Evolutionary conservation across 2,329 filamentous ascomycete genomes (phyloP), one percentile per base, ranked within the genome.

Genomic region (Zasmidium citrigriseum): DNA sequence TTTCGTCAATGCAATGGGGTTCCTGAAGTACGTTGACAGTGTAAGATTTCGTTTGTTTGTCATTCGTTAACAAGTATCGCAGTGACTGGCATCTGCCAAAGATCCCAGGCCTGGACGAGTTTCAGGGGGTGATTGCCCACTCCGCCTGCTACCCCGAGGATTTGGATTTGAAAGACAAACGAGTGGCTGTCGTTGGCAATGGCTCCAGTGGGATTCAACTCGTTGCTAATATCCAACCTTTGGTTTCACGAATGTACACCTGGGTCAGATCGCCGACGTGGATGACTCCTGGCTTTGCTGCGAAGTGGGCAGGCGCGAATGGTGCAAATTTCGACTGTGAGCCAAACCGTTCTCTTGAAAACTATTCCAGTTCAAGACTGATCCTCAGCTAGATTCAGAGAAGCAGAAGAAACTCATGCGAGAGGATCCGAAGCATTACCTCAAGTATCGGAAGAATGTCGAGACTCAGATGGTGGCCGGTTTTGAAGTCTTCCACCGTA

Each of bases 381-480:
- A 41, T n/a, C 14, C 14, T 7, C 4, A 41, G 4, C 14, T n/a
- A 41, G 34, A 78, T 57, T 76, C 71, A 51, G 66, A 72, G 46
- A 71, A 76, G 48, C 76, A 78, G 52, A 64, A 73, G 12, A 59
- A 74, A 4, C 74, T 63, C 56, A 67, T 78, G 4, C 56, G 67
- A 38, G 60, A 75, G 1, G 73, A 79, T 52, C 76, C 77, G 0
- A 66, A 72, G 24, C 74, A 75, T 41, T 78, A 78, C 52, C 70
- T 77, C 27, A 75, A 77, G 57, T 79, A 80, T 60, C 73, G 76
- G 58, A 79, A 77, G 63, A 70, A 75, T 52, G 75, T 80, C 52
- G 78, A 80, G 59, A 75, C 74, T 55, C 77, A 79, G 60, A 41
- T 41, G 34, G 34, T 41, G 2, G 22, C 22, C 12, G 48, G 22